Evolutionary conservation across 768 basidiomycete species (phyloP).

Genomic region (Hygrocybe punicea): DNA sequence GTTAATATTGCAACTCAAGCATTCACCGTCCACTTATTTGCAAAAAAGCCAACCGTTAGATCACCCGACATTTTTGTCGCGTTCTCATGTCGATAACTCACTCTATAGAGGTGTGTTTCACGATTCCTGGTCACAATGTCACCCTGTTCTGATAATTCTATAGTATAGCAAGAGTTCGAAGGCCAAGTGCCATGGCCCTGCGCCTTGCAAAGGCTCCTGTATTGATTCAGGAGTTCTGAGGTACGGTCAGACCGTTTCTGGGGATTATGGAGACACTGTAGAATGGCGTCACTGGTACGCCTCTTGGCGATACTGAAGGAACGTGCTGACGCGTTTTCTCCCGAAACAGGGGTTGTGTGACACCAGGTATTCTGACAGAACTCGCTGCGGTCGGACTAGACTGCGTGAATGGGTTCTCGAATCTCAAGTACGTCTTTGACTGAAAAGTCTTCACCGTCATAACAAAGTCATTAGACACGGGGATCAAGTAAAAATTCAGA

Average conservation of each 20-base stretch:
- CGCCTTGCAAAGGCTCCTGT: constrained; percentile 54
- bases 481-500: constrained; percentile 62
- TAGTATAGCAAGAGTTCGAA: constrained; percentile 72
- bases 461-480: constrained; percentile 36
- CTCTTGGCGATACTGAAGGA: not conserved
- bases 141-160: not conserved
- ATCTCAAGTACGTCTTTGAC: constrained; percentile 44
- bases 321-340: constrained; percentile 5
- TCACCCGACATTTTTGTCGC: not conserved
- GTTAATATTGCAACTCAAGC: not conserved
- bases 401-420: constrained; percentile 48
- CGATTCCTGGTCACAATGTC: not conserved
- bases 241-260: constrained; percentile 53
- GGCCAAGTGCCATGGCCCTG: constrained; percentile 64
- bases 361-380: constrained; percentile 49
- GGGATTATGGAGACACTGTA: constrained; percentile 57
- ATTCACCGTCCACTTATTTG: not conserved
- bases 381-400: constrained; percentile 46
- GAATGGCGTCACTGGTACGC: constrained; percentile 76
- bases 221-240: constrained; percentile 58
- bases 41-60: not conserved
- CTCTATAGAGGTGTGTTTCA: constrained; percentile 9
- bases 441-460: not conserved
- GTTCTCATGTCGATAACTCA: constrained; percentile 6
- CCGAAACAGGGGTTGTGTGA: constrained; percentile 64